phyloP scores from a whole-genome alignment of 2,329 filamentous ascomycete species.

The Calonectria pseudoreteaudii region DNA sequence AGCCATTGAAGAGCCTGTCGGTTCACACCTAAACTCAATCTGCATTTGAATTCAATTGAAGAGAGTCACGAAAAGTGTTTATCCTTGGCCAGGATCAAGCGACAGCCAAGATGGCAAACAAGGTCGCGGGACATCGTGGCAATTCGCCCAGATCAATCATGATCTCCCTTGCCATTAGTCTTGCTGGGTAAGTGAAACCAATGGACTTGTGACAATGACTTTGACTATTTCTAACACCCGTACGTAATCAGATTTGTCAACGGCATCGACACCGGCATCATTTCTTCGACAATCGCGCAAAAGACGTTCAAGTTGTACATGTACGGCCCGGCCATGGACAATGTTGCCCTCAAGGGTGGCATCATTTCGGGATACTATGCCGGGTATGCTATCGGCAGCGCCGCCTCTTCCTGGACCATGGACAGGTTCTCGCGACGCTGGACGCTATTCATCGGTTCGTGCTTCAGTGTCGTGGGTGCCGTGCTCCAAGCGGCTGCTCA shows the following conservation, averaged over 20 bases:
- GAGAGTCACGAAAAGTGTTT: neutral
- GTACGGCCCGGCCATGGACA: slow-evolving; percentile 24
- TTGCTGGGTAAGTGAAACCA: slow-evolving; percentile 14
- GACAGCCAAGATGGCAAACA: slow-evolving; percentile 4
- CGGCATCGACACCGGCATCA: slow-evolving; percentile 28
- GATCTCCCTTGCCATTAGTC: slow-evolving; percentile 24
- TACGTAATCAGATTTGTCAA: slow-evolving; percentile 15
- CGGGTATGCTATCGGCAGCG: slow-evolving; percentile 21
- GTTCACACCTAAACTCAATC: too few species aligned
- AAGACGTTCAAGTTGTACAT: slow-evolving; percentile 26
- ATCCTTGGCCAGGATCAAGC: neutral
- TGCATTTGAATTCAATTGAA: neutral
- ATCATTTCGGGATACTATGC: slow-evolving; percentile 29
- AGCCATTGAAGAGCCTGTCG: neutral
- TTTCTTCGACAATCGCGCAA: slow-evolving; percentile 25
- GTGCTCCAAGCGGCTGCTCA: slow-evolving; percentile 55
- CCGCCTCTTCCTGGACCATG: slow-evolving; percentile 19
- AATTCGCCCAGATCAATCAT: slow-evolving; percentile 24
- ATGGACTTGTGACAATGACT: neutral
- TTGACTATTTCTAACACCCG: neutral
- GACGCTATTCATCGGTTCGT: slow-evolving; percentile 18
- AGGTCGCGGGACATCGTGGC: slow-evolving; percentile 18
- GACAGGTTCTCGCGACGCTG: slow-evolving; percentile 24
- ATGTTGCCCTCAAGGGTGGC: slow-evolving; percentile 10
- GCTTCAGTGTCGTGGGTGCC: slow-evolving; percentile 48